These are phyloP conservation scores for Linnemannia elongata DNA, from an alignment of 192 early-diverging fungal species.

Conservation along the genomic window DNA sequence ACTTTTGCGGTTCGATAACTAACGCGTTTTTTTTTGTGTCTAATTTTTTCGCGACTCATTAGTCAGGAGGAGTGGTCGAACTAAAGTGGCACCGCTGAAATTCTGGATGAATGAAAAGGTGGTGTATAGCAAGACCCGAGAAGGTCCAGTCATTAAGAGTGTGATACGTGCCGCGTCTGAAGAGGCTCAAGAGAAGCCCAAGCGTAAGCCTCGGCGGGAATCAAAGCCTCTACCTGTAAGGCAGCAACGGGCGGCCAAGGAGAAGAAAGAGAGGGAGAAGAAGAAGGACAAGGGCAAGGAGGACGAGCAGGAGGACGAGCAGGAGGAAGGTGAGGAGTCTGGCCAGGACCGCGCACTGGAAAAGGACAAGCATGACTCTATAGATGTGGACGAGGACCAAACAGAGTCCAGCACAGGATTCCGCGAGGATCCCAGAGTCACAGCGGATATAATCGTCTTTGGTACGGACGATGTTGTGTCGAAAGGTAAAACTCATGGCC, in stretches of 20 bases:
- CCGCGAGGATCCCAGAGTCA: background rate
- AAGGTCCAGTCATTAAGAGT: conserved; percentile 31
- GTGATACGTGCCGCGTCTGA: conserved; percentile 16
- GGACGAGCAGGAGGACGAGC: too few relatives aligned
- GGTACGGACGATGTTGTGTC: background rate
- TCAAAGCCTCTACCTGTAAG: background rate
- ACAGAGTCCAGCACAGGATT: background rate
- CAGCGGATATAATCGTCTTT: background rate
- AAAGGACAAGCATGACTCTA: background rate
- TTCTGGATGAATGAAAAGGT: conserved; percentile 44
- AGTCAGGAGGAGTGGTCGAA: conserved; percentile 30
- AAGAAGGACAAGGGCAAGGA: too few relatives aligned
- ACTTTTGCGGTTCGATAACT: background rate
- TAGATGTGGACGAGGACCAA: background rate
- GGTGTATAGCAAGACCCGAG: background rate
- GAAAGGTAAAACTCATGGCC: background rate
- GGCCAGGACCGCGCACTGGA: background rate
- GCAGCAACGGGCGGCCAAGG: background rate
- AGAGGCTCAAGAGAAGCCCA: background rate
- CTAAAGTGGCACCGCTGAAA: conserved; percentile 21
- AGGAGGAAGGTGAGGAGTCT: background rate
- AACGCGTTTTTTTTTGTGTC: background rate
- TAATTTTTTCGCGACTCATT: background rate
- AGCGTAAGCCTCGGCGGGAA: background rate
- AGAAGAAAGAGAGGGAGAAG: too few relatives aligned